phyloP scores from a whole-genome alignment of 495 filamentous ascomycete genomes.

The Aspergillus mulundensis region DNA sequence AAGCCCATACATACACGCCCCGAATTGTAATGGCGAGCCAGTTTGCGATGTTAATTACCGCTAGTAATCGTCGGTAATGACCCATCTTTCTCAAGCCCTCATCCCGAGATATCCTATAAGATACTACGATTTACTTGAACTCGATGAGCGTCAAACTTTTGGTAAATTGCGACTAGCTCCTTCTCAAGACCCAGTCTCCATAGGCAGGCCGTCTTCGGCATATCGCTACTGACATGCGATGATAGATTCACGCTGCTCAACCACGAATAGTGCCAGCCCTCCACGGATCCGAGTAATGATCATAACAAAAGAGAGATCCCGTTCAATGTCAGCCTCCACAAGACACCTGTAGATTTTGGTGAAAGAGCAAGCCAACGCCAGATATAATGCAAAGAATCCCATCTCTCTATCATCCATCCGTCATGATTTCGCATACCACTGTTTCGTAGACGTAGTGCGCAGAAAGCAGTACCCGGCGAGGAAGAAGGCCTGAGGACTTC shows the following conservation, averaged over 20 bases:
- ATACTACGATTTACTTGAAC: neutral
- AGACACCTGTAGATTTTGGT: slow-evolving; percentile 35
- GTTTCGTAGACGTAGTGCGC: slow-evolving; percentile 18
- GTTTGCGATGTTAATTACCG: neutral
- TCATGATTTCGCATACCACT: slow-evolving; percentile 21
- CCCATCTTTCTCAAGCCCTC: too few relatives aligned
- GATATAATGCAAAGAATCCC: slow-evolving; percentile 45
- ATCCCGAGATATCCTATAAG: neutral
- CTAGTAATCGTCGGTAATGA: neutral
- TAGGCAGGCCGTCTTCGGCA: slow-evolving; percentile 26
- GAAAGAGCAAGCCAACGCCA: slow-evolving; percentile 51
- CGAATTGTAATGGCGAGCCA: neutral
- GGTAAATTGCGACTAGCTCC: slow-evolving; percentile 20
- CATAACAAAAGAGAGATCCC: slow-evolving; percentile 32
- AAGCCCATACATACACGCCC: neutral
- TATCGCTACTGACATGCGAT: slow-evolving; percentile 27
- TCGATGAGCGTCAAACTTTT: slow-evolving; percentile 23
- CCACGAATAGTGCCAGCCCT: slow-evolving; percentile 35
- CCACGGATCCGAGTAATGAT: slow-evolving; percentile 42
- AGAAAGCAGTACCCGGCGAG: slow-evolving; percentile 24
- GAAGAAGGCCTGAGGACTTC: slow-evolving; percentile 22
- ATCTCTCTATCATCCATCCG: slow-evolving; percentile 27
- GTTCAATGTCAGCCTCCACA: slow-evolving; percentile 35
- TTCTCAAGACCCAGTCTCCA: slow-evolving; percentile 17
- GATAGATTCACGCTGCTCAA: slow-evolving; percentile 21